phyloP scores from a whole-genome alignment of 306 rosid species.

The Quercus bicolor region DNA sequence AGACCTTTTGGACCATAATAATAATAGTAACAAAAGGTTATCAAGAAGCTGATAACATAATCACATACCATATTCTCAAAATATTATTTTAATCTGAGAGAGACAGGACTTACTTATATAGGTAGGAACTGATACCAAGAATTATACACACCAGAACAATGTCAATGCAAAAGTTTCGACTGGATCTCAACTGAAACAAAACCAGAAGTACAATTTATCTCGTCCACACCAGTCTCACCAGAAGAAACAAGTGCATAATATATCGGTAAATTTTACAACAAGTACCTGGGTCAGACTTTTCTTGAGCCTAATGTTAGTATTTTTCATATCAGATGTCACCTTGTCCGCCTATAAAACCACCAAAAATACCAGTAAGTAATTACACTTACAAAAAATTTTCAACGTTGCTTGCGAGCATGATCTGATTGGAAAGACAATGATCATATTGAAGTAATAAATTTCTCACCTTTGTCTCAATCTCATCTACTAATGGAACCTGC shows the following conservation, averaged over 20 bases:
- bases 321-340: conserved; percentile 56
- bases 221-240: conserved; percentile 7
- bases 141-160: conserved; percentile 69
- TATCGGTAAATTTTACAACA: not conserved
- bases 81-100: not conserved
- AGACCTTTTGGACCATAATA: not conserved
- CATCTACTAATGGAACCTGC: conserved; percentile 87
- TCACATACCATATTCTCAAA: not conserved
- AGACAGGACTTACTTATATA: conserved; percentile 62
- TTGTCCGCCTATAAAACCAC: conserved; percentile 58
- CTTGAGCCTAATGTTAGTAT: conserved; percentile 71
- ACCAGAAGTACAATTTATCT: conserved; percentile 19
- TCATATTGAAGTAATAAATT: not conserved
- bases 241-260: not conserved
- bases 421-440: conserved; percentile 4
- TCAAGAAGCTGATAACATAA: conserved; percentile 1
- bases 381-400: conserved; percentile 1
- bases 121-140: conserved; percentile 60
- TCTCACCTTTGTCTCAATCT: conserved; percentile 73
- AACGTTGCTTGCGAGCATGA: not conserved
- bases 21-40: not conserved
- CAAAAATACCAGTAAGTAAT: conserved; percentile 2
- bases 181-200: conserved; percentile 70
- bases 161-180: conserved; percentile 85
- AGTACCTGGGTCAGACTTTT: conserved; percentile 68